Evolutionary conservation across 2,329 filamentous ascomycete genomes (phyloP), one percentile per base, ranked within the genome.

Genomic region (Cytospora paraplurivora): DNA sequence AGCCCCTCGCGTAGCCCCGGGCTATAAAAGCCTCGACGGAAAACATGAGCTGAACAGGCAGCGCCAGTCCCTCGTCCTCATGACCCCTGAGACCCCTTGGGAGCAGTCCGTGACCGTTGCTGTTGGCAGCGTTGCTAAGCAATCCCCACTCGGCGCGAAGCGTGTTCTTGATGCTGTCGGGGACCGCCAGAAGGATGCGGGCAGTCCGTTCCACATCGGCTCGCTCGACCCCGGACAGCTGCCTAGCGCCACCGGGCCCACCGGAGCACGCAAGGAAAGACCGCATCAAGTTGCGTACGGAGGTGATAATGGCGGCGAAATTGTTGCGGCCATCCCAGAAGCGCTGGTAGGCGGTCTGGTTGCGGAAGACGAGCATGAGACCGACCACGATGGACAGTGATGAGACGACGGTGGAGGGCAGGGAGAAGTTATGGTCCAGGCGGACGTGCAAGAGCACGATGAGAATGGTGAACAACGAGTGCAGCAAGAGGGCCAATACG

Each of bases 291-390:
- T 61, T 61, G 0, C 59, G 59, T 15, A 61, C 59, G 1, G 37
- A 49, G 33, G 59, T 61, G 19, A 61, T 61, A 2, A 55, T 21
- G 5, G 59, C 54, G 13, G 59, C 51, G 33, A 61, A 61, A 34
- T 61, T 61, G 51, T 55, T 61, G 33, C 59, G 59, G 51, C 59
- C 59, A 51, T 61, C 59, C 59, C 59, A 61, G 59, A 61, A 61
- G 32, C 59, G 59, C 51, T 55, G 51, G 51, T 61, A 61, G 59
- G 59, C 59, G 5, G 59, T 61, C 59, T 61, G 59, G 41, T 61
- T 61, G 35, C 59, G 59, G 59, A 61, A 61, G 38, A 61, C 59
- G 19, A 61, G 59, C 59, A 61, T 61, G 19, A 61, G 59, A 19
- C 59, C 59, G 33, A 61, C 59, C 2, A 61, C 59, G 51, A 61